Base-by-base conservation (phyloP, 192 early-diverging fungal species). In the Kappamyces sp. region DNA sequence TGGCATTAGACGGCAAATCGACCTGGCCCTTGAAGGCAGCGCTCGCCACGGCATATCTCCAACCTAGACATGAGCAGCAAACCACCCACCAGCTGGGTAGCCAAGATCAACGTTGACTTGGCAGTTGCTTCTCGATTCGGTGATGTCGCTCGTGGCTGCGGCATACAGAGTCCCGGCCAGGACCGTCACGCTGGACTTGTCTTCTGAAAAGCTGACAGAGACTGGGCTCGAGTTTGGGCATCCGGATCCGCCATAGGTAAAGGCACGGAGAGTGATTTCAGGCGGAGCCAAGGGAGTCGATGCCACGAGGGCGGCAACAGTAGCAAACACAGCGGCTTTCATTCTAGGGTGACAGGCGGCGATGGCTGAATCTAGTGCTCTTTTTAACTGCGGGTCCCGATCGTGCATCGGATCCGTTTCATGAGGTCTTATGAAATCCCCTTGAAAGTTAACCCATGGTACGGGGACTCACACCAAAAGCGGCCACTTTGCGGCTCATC, bases 81-180 rank as follows among this genome's bases (percentile, higher is more conserved):
- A n/a, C n/a, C n/a, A n/a, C n/a, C n/a, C n/a, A n/a, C n/a, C n/a
- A n/a, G n/a, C n/a, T 41, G 69, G 64, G 36, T 62, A 36, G 33
- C 58, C 59, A 11, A 70, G n/a, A 39, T 62, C 50, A 14, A 64
- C 32, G 35, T 43, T 53, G 14, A 70, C 31, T 40, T 67, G 59
- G 57, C 69, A 67, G 50, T 67, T 62, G 50, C 66, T 54, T 47
- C 64, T 39, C 53, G 43, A 49, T 58, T 69, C 63, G 45, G 48
- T 43, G 30, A 54, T 12, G 8, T 54, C 64, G 53, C 50, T 45
- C 15, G 14, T 30, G 45, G 57, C 49, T 14, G 15, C 4, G 5
- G 61, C 69, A 45, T 62, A 45, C 42, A 57, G 66, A 12, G 58
- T 15, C 40, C 61, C 59, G 42, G 61, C 66, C 1, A 57, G 1